These are phyloP conservation scores for Teratosphaeriaceae sp. DNA, from an alignment of 2,329 filamentous ascomycete species.

Conservation along the genomic window DNA sequence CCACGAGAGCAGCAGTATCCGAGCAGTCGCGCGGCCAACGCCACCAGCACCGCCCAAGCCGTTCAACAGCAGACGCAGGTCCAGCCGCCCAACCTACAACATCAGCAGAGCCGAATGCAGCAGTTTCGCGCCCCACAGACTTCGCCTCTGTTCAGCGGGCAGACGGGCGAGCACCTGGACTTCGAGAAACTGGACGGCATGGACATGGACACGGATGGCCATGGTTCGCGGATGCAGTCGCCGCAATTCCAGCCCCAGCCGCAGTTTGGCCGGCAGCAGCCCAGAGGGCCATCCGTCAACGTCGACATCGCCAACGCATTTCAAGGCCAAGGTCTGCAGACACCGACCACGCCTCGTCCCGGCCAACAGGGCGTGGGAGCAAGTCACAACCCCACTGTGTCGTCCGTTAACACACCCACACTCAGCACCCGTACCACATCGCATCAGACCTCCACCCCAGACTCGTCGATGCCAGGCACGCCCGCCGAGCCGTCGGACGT, in stretches of 20 bases:
- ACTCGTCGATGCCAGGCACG: constrained; percentile 63
- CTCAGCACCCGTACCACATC: constrained; percentile 69
- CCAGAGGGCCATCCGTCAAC: constrained; percentile 64
- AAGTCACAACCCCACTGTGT: constrained; percentile 91
- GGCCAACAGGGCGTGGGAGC: constrained; percentile 61
- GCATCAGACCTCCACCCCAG: constrained; percentile 53
- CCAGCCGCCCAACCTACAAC: constrained; percentile 16
- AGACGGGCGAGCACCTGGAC: constrained; percentile 25
- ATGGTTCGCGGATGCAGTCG: constrained; percentile 20
- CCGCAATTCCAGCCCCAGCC: constrained; percentile 38
- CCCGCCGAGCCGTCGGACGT: constrained; percentile 58
- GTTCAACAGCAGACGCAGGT: constrained; percentile 28
- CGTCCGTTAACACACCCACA: constrained; percentile 92
- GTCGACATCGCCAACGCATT: constrained; percentile 68
- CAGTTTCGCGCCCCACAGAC: constrained; percentile 6
- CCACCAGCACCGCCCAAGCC: constrained; percentile 28
- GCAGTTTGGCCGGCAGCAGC: constrained; percentile 51
- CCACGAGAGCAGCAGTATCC: constrained; percentile 32
- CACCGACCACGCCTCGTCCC: constrained; percentile 76
- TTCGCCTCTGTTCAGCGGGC: constrained; percentile 28
- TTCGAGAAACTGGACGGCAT: constrained; percentile 72
- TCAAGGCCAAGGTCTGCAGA: constrained; percentile 65
- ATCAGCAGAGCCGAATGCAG: constrained; percentile 1
- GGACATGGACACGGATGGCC: constrained; percentile 73
- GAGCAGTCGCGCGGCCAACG: constrained; percentile 27